Base-by-base conservation (phyloP, 2,329 filamentous ascomycete genomes). In the Apiospora kogelbergensis region DNA sequence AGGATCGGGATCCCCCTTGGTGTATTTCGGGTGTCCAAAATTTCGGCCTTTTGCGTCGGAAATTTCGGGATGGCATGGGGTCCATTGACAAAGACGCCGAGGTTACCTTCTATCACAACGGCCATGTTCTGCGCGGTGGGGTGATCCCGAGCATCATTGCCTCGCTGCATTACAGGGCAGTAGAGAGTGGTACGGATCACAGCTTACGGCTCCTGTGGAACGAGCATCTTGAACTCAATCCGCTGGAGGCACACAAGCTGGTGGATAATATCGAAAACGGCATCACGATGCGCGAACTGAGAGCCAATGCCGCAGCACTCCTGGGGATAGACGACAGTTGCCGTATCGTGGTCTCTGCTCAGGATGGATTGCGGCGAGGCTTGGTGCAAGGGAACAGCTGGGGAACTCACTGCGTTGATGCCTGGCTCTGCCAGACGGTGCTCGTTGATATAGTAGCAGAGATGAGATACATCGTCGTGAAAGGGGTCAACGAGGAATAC, bases 391-490 rank as follows among this genome's bases (percentile, higher is more conserved):
- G 80, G 15, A 74, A 76, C 30, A 72, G 71, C 64, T 82, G 80
- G 80, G 74, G 77, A 44, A 70, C 73, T 3, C 69, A 71, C 11
- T 75, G 75, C 30, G 68, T 78, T 45, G 66, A 68, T 26, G 63
- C 66, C 10, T 81, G 79, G 79, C 72, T 80, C 20, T 80, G 77
- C 64, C 75, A 75, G 1, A 73, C 76, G 69, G 68, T 82, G n/a
- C 64, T 69, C 10, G 71, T 80, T 37, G 70, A 75, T 46, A 30
- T 80, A 22, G 69, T 67, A 17, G 72, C 70, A 0, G 37, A 57
- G 15, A 63, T 68, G 2, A 67, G 71, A 4, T 79, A 76, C 40
- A 70, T 79, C 40, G 67, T 80, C 10, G 64, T 81, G 17, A 72
- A 67, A 11, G 78, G 77, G 1, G 70, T 76, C n/a, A 76, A 77